Conservation (phyloP, 176 grass and related monocot genomes). For the Triticum turgidum region DNA sequence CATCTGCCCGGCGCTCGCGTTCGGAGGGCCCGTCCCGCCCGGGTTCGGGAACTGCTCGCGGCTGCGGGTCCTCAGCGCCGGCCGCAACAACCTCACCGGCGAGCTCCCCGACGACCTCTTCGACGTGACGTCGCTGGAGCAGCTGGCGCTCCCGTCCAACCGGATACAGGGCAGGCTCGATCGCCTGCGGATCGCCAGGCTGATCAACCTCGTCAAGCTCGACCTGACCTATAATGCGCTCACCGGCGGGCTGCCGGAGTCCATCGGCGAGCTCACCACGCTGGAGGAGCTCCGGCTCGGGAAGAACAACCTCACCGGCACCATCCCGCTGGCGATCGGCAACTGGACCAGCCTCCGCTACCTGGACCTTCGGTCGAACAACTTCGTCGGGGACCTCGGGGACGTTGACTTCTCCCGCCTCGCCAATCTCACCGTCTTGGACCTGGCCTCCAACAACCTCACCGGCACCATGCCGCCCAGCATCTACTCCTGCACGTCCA, state of each 20-base stretch:
- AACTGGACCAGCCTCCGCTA: slow-evolving; percentile 36
- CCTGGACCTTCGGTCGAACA: slow-evolving; percentile 41
- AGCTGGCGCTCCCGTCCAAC: slow-evolving; percentile 29
- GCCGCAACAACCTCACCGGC: slow-evolving; percentile 45
- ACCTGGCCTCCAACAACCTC: slow-evolving; percentile 45
- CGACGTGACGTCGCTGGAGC: slow-evolving; percentile 38
- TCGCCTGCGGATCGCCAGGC: neutral
- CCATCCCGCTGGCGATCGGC: slow-evolving; percentile 35
- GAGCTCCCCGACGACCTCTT: slow-evolving; percentile 45
- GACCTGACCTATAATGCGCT: slow-evolving; percentile 28
- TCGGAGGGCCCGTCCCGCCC: neutral
- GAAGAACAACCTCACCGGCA: slow-evolving; percentile 37
- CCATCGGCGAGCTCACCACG: slow-evolving; percentile 31
- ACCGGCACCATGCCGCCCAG: slow-evolving; percentile 42
- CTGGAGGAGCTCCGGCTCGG: slow-evolving; percentile 30
- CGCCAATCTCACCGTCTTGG: slow-evolving; percentile 43
- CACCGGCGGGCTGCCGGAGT: slow-evolving; percentile 33
- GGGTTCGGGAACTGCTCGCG: slow-evolving; percentile 39
- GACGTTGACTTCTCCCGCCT: slow-evolving; percentile 46
- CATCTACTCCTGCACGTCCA: slow-evolving; percentile 41
- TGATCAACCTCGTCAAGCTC: slow-evolving; percentile 21
- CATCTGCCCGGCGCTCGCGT: neutral
- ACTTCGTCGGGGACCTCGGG: slow-evolving; percentile 36
- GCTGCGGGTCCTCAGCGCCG: slow-evolving; percentile 21
- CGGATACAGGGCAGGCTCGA: slow-evolving; percentile 30